These are phyloP conservation scores for Rosa chinensis DNA, from an alignment of 306 rosid genomes.

Conservation along the genomic window DNA sequence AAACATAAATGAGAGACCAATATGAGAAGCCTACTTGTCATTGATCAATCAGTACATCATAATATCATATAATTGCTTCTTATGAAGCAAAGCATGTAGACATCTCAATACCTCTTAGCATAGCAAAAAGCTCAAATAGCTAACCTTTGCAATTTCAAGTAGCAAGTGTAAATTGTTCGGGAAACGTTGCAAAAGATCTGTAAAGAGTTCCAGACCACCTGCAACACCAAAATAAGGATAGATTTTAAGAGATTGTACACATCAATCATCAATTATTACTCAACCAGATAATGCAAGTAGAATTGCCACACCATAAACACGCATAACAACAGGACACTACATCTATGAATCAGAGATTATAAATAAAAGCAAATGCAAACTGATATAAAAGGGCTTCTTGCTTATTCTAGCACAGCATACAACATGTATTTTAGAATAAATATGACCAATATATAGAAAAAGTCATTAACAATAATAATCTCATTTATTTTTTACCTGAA, in stretches of 20 bases:
- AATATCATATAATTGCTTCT: background rate
- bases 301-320: background rate
- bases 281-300: background rate
- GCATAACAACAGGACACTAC: background rate
- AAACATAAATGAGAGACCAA: background rate
- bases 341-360: background rate
- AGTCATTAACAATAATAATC: background rate
- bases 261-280: background rate
- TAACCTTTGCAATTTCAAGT: constrained; percentile 96
- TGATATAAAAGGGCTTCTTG: background rate
- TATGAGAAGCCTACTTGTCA: background rate
- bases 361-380: background rate
- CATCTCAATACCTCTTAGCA: constrained; percentile 6
- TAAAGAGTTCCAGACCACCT: constrained; percentile 92
- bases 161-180: constrained; percentile 83
- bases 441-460: background rate
- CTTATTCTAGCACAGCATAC: background rate
- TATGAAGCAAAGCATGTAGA: background rate
- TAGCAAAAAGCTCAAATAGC: constrained; percentile 23
- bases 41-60: background rate
- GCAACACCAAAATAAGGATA: constrained; percentile 34
- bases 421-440: background rate
- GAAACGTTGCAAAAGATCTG: constrained; percentile 90
- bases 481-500: background rate
- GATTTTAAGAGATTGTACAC: background rate